A percentile compares a stretch with the other conserved stretches of the same genome.
Conservation (phyloP, 345 rosid species). For the Eucalyptus pumila region DNA sequence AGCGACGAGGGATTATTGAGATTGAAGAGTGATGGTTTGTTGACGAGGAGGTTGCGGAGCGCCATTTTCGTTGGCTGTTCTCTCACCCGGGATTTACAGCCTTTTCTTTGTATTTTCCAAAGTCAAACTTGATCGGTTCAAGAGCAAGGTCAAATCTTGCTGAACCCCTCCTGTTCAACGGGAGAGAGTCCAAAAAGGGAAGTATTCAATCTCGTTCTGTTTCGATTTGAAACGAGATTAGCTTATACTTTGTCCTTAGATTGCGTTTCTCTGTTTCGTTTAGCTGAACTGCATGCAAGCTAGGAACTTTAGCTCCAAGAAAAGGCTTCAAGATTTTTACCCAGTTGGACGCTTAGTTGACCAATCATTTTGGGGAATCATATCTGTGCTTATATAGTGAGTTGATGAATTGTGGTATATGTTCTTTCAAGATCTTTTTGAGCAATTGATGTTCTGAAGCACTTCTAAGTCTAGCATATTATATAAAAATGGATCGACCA, state of each 20-base stretch:
- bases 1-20: not conserved
- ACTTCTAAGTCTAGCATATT: not conserved
- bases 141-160: not conserved
- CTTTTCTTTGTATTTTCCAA: not conserved
- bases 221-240: not conserved
- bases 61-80: not conserved
- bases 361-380: not conserved
- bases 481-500: slow-evolving; percentile 26
- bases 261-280: not conserved
- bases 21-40: not conserved
- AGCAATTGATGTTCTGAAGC: not conserved
- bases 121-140: not conserved
- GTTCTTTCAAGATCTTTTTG: not conserved
- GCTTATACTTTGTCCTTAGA: not conserved
- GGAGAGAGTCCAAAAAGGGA: not conserved
- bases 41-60: not conserved
- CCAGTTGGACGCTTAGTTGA: not conserved
- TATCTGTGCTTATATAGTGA: not conserved
- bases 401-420: not conserved
- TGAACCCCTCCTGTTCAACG: not conserved
- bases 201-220: not conserved
- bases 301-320: not conserved
- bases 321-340: not conserved
- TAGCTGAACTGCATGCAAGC: not conserved
- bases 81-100: not conserved